A percentile compares a stretch with the other conserved stretches of the same genome.
phyloP scores from a whole-genome alignment of 768 basidiomycete species.

The Nidula microcarpa region DNA sequence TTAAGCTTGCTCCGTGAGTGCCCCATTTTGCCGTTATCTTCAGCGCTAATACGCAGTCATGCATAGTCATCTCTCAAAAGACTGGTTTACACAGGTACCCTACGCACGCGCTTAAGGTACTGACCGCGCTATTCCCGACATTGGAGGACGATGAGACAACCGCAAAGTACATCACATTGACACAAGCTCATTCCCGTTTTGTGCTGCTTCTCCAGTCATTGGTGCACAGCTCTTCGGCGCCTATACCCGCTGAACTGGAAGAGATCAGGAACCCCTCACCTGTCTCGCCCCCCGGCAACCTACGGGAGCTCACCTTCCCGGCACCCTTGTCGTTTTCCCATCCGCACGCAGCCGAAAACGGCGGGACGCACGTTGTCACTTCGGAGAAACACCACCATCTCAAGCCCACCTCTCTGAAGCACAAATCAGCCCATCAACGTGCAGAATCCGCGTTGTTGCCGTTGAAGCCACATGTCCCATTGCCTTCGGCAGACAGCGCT shows the following conservation, averaged over 20 bases:
- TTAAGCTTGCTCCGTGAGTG: conserved; percentile 62
- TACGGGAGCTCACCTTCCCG: conserved; percentile 69
- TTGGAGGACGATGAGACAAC: conserved; percentile 28
- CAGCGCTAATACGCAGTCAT: not conserved
- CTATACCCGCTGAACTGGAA: conserved; percentile 44
- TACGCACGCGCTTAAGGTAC: conserved; percentile 54
- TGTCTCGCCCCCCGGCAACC: conserved; percentile 21
- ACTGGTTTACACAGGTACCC: conserved; percentile 70
- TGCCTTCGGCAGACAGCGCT: conserved; percentile 18
- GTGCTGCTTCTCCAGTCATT: conserved; percentile 72
- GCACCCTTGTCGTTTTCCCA: conserved; percentile 58
- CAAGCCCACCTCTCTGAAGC: not conserved
- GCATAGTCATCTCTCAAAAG: conserved; percentile 60
- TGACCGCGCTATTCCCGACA: conserved; percentile 34
- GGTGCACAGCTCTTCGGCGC: conserved; percentile 55
- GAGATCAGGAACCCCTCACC: conserved; percentile 27
- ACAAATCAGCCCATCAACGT: not conserved
- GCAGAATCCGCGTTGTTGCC: not conserved
- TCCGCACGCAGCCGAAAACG: conserved; percentile 2
- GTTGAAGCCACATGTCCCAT: conserved; percentile 7
- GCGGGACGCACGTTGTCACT: not conserved
- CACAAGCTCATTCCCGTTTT: conserved; percentile 69
- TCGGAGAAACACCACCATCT: not conserved
- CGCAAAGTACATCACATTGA: conserved; percentile 39
- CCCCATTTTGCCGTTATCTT: conserved; percentile 6